A percentile compares a stretch with the other conserved stretches of the same genome.
These are phyloP conservation scores for Phalaenopsis aphrodite DNA, from an alignment of 106 monocot species.

Conservation along the genomic window DNA sequence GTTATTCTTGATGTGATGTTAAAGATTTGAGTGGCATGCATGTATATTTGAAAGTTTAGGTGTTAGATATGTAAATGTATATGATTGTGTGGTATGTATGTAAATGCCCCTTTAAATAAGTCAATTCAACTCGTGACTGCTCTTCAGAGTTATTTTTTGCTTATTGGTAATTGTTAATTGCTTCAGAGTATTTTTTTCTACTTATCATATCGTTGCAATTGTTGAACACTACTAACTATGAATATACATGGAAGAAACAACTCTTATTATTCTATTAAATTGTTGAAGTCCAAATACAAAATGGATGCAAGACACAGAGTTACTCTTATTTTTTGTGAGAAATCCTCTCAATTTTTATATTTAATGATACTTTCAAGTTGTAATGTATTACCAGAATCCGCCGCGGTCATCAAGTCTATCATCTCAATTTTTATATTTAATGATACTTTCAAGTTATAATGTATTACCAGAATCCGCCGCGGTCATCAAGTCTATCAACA, in stretches of 20 bases:
- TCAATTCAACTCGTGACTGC: neutral
- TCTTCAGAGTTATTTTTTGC: neutral
- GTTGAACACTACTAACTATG: neutral
- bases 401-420: constrained; percentile 73
- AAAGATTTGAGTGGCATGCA: no score
- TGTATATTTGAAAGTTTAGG: no score
- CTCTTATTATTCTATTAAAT: neutral
- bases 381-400: constrained; percentile 44
- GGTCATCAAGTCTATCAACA: constrained; percentile 77
- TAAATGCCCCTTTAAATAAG: neutral
- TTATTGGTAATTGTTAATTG: neutral
- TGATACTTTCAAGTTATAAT: neutral
- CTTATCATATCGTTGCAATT: neutral
- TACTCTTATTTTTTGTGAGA: neutral
- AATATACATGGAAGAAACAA: neutral
- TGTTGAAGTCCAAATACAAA: neutral
- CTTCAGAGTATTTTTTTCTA: no score
- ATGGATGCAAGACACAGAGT: neutral
- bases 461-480: constrained; percentile 49
- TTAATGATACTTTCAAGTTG: neutral
- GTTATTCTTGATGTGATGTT: no score
- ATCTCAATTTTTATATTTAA: neutral
- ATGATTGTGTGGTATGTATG: no score
- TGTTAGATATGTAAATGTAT: no score
- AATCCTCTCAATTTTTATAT: neutral